Conservation (phyloP, 306 rosid species). For the Quercus ilex region DNA sequence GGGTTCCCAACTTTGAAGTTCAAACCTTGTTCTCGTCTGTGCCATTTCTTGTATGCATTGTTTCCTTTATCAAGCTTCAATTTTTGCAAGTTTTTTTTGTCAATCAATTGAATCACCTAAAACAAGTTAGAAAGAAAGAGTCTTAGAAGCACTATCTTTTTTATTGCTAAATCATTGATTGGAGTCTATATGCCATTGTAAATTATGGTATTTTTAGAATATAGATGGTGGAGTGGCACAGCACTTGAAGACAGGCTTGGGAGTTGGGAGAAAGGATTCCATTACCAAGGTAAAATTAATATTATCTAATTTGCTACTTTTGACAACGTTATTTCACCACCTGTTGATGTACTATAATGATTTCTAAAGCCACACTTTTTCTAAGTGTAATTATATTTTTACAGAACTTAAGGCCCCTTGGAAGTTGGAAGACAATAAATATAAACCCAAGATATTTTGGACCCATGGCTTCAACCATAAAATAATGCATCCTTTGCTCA, state of each 20-base stretch:
- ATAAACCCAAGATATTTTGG: too few relatives aligned
- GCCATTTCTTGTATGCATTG: constrained; percentile 42
- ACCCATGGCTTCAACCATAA: too few relatives aligned
- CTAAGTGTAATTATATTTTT: too few relatives aligned
- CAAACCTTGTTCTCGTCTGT: background rate
- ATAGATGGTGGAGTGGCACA: constrained; percentile 75
- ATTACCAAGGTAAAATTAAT: constrained; percentile 62
- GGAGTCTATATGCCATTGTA: background rate
- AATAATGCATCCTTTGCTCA: too few relatives aligned
- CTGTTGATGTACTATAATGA: too few relatives aligned
- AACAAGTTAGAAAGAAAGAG: too few relatives aligned
- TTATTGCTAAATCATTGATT: background rate
- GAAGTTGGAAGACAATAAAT: too few relatives aligned
- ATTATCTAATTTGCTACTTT: background rate
- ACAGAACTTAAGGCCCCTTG: too few relatives aligned
- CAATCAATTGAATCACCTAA: too few relatives aligned
- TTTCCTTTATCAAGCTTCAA: background rate
- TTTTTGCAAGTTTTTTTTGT: background rate
- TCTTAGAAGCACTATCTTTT: background rate
- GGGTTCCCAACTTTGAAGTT: background rate
- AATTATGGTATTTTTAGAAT: constrained; percentile 43
- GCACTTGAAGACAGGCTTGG: constrained; percentile 77
- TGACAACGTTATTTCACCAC: background rate
- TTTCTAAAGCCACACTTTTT: too few relatives aligned
- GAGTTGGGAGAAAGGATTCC: constrained; percentile 86